These are phyloP conservation scores for Laburnicola sp. DNA, from an alignment of 2,329 filamentous ascomycete genomes.

Conservation along the genomic window DNA sequence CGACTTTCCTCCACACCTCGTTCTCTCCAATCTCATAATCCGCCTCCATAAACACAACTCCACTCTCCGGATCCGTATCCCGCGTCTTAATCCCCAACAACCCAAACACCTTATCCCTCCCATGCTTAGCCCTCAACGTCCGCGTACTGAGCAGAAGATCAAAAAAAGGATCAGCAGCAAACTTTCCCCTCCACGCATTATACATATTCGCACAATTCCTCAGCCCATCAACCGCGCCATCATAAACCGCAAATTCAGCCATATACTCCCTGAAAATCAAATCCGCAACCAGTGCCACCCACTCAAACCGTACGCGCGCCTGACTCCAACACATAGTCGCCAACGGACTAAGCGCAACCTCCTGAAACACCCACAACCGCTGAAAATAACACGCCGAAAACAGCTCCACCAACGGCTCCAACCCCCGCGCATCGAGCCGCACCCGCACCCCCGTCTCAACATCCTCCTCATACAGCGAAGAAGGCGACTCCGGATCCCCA, in stretches of 20 bases:
- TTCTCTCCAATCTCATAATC: neutral
- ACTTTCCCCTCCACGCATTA: neutral
- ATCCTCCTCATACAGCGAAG: neutral
- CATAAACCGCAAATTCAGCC: neutral
- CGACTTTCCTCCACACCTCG: neutral
- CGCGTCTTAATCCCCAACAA: conserved; percentile 1
- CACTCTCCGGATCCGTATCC: conserved; percentile 1
- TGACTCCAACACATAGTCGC: conserved; percentile 6
- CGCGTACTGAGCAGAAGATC: conserved; percentile 2
- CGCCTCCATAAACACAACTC: neutral
- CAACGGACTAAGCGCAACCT: conserved; percentile 1
- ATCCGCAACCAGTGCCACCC: conserved; percentile 3
- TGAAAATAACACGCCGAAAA: conserved; percentile 2
- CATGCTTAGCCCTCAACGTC: neutral
- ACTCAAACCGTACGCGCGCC: neutral
- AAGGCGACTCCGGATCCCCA: neutral
- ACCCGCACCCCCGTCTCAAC: neutral
- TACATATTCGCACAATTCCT: conserved; percentile 5
- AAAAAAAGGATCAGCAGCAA: neutral
- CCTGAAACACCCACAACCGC: conserved; percentile 8
- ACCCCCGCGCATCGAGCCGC: neutral
- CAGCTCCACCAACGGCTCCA: conserved; percentile 1
- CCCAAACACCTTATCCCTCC: conserved; percentile 3
- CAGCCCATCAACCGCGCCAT: neutral
- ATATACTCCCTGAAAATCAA: neutral